phyloP scores from a whole-genome alignment of 2,329 filamentous ascomycete genomes.

The Elsinoe ampelina region DNA sequence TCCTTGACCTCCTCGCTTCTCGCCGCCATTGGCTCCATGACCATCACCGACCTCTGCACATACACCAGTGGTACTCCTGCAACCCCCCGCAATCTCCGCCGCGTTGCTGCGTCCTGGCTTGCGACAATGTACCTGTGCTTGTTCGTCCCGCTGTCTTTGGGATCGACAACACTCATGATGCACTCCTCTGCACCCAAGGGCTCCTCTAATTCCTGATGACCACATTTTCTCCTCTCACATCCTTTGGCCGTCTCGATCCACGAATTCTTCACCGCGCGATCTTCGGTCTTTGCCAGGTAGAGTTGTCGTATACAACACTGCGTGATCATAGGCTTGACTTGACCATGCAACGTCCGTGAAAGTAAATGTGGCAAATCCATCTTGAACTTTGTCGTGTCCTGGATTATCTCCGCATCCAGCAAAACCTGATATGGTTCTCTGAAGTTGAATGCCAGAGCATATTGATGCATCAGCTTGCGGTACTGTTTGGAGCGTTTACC shows the following conservation, averaged over 20 bases:
- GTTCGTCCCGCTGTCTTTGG: conserved; percentile 61
- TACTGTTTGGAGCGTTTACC: conserved; percentile 65
- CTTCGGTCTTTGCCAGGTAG: conserved; percentile 41
- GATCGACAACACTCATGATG: conserved; percentile 64
- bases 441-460: conserved; percentile 78
- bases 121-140: conserved; percentile 74
- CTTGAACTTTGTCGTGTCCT: conserved; percentile 72
- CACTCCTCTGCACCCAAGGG: conserved; percentile 63
- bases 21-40: conserved; percentile 66
- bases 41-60: conserved; percentile 69
- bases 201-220: conserved; percentile 65
- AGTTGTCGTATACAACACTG: conserved; percentile 74
- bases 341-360: conserved; percentile 74
- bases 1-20: conserved; percentile 55
- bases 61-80: conserved; percentile 69
- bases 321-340: conserved; percentile 77
- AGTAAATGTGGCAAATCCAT: conserved; percentile 77
- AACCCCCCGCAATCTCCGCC: conserved; percentile 55
- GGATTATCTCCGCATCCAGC: conserved; percentile 76
- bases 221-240: conserved; percentile 67
- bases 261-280: conserved; percentile 33
- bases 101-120: conserved; percentile 57
- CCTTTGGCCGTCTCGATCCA: conserved; percentile 67
- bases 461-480: conserved; percentile 89
- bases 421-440: conserved; percentile 90